Evolutionary conservation across 108 stramenopile genomes (phyloP).

Genomic region (Chaetoceros tenuissimus): DNA sequence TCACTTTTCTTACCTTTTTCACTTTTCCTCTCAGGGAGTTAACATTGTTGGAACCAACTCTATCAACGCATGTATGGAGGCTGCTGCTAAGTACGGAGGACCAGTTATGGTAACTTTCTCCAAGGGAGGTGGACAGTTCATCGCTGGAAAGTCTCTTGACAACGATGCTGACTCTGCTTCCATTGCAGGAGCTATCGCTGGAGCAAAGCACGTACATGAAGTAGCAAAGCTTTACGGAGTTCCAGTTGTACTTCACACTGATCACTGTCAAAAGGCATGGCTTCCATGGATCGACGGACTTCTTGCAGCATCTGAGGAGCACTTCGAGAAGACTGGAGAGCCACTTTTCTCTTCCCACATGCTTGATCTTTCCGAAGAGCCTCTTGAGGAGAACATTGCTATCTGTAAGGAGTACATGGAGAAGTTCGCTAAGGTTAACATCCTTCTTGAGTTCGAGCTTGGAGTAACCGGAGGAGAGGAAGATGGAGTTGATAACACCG

Average conservation of each 20-base stretch:
- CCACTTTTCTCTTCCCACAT: slow-evolving; percentile 96
- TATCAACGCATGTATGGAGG: slow-evolving; percentile 93
- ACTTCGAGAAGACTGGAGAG: slow-evolving; percentile 74
- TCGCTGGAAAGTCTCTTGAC: slow-evolving; percentile 85
- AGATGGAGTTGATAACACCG: slow-evolving; percentile 94
- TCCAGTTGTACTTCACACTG: slow-evolving; percentile 92
- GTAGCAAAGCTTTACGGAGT: slow-evolving; percentile 92
- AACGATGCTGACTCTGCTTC: slow-evolving; percentile 80
- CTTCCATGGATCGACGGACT: slow-evolving; percentile 97
- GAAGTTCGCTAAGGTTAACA: slow-evolving; percentile 77
- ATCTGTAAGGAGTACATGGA: slow-evolving; percentile 94
- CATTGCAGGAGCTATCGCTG: slow-evolving; percentile 85
- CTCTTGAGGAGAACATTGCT: slow-evolving; percentile 93
- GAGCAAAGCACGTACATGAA: slow-evolving; percentile 91
- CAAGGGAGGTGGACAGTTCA: slow-evolving; percentile 93
- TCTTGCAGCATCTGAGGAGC: slow-evolving; percentile 80
- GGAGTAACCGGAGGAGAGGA: slow-evolving; percentile 97
- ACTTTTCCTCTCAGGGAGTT: too few species aligned
- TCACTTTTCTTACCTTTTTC: too few species aligned
- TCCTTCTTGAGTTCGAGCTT: slow-evolving; percentile 94
- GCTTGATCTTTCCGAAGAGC: slow-evolving; percentile 95
- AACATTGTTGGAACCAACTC: slow-evolving; percentile 89
- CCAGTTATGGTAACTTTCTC: slow-evolving; percentile 90
- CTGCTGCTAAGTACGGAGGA: slow-evolving; percentile 84
- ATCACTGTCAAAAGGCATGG: slow-evolving; percentile 93